Evolutionary conservation across 768 basidiomycete genomes (phyloP).

Genomic region (Mycena albidolilacea): DNA sequence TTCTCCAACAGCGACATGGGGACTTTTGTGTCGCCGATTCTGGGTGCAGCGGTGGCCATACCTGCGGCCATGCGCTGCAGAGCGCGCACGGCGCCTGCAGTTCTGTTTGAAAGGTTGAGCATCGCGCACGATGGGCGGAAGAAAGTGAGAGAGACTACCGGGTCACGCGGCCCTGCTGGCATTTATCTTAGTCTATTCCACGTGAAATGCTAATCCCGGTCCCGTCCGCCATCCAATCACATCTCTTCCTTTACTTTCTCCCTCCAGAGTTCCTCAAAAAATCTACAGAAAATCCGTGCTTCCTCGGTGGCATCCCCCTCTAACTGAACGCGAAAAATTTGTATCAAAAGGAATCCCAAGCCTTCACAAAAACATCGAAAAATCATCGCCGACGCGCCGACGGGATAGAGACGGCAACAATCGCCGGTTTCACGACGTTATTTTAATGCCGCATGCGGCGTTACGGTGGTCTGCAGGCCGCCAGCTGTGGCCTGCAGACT

Average conservation of each 20-base stretch:
- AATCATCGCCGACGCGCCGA: constrained; percentile 1
- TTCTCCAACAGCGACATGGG: constrained; percentile 90
- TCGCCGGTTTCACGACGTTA: neutral
- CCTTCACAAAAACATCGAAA: constrained; percentile 1
- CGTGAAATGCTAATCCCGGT: constrained; percentile 18
- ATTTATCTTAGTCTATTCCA: constrained; percentile 24
- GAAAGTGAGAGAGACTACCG: constrained; percentile 40
- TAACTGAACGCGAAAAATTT: neutral
- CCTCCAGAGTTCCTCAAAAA: neutral
- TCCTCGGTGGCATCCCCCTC: neutral
- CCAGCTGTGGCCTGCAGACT: neutral
- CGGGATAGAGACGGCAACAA: constrained; percentile 8
- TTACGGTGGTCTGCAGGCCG: constrained; percentile 28
- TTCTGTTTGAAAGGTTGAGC: constrained; percentile 71
- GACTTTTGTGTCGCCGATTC: constrained; percentile 93
- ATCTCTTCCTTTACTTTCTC: constrained; percentile 11
- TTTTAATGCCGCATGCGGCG: neutral
- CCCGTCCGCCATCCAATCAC: constrained; percentile 26
- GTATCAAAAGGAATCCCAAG: neutral
- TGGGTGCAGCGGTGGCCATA: constrained; percentile 85
- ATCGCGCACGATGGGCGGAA: constrained; percentile 64
- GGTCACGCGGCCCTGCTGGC: constrained; percentile 31
- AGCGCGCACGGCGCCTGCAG: constrained; percentile 67
- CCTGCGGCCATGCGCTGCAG: constrained; percentile 71
- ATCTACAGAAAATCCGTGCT: neutral